Base-by-base conservation (phyloP, 805 yeast species). In the Torulaspora franciscae region DNA sequence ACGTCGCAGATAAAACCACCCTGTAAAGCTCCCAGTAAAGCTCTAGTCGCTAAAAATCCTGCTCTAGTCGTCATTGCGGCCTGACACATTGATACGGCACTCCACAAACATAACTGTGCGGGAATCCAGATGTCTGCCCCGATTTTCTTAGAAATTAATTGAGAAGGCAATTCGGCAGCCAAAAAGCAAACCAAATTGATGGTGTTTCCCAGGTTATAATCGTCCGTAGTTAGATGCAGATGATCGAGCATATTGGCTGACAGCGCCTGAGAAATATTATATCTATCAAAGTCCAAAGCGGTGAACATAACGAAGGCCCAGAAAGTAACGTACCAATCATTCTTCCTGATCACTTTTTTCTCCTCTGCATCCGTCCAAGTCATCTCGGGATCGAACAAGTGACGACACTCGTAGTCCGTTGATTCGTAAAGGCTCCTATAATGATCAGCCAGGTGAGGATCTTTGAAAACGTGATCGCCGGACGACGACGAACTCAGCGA, bases 1-100 rank as follows among this genome's bases (percentile, higher is more conserved):
- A 64, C 49, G 53, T 81, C 87, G 27, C 84, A 81, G 43, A 83
- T 81, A 47, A 81, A 81, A 0, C 88, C 87, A 45, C 87, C 87
- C 59, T 82, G 81, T n/a, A 77, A 59, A 3, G 73, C 55, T 1
- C 83, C 87, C 34, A 80, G 56, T 4, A 79, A 65, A 0, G 75
- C 74, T 48, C 85, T 66, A 4, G 79, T 70, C 7, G 66, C 68
- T 45, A 63, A 68, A 49, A 77, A 80, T 0, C 76, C 70, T 1
- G 68, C 55, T 46, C 62, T 69, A 33, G 62, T 62, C 2, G 51
- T 62, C 45, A 81, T 61, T 13, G 67, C 68, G 34, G 72, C 73
- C 58, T 81, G 86, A 36, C 66, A 62, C 34, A 76, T 64, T 3
- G 83, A 75, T 11, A 81, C 79, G 7, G 74, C 48, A 39, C 79